These are phyloP conservation scores for Fusarium sp. DNA, from an alignment of 2,329 filamentous ascomycete genomes.

Conservation along the genomic window DNA sequence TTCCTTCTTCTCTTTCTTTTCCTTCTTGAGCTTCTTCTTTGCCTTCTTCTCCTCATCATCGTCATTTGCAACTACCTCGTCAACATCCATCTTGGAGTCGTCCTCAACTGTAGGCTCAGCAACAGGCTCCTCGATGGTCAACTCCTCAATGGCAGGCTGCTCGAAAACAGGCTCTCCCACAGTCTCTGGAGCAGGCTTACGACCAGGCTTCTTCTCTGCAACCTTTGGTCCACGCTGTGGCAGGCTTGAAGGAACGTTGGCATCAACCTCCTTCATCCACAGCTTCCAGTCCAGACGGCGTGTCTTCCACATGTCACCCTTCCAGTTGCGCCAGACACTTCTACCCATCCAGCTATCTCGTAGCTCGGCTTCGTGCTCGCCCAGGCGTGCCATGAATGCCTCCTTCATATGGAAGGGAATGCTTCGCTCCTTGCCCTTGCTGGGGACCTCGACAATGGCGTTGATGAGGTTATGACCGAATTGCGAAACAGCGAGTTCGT, in stretches of 20 bases:
- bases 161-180: constrained; percentile 13
- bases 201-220: constrained; percentile 15
- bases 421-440: constrained; percentile 60
- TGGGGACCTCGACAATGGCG: constrained; percentile 63
- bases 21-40: constrained; percentile 8
- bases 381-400: constrained; percentile 63
- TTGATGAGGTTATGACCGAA: constrained; percentile 66
- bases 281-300: constrained; percentile 66
- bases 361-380: constrained; percentile 61
- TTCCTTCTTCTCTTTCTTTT: background rate
- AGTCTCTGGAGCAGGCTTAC: background rate
- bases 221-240: constrained; percentile 31
- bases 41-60: constrained; percentile 15
- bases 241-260: constrained; percentile 36
- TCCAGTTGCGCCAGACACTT: constrained; percentile 69
- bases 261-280: constrained; percentile 66
- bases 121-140: background rate
- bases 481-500: constrained; percentile 62
- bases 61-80: constrained; percentile 16
- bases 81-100: constrained; percentile 26
- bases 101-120: constrained; percentile 1
- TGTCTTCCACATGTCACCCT: constrained; percentile 69
- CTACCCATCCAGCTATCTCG: constrained; percentile 67
- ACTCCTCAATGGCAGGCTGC: background rate
- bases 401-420: constrained; percentile 71